Conservation (phyloP, 495 filamentous ascomycete species). For the Penicillium tannophilum region DNA sequence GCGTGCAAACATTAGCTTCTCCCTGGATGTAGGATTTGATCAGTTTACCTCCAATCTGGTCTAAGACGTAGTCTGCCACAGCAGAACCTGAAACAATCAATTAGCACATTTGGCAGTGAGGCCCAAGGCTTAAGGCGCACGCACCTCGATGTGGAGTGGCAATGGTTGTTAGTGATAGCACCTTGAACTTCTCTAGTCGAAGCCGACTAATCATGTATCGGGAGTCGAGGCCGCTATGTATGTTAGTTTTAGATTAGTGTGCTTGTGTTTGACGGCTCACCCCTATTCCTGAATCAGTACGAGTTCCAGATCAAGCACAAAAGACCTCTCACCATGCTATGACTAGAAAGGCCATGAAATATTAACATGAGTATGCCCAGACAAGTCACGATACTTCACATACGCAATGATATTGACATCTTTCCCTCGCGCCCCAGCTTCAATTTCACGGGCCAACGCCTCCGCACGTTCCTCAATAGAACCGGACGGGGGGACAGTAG, state of each 20-base stretch:
- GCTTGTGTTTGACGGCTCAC: slow-evolving; percentile 34
- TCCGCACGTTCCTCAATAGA: slow-evolving; percentile 77
- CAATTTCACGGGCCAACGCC: slow-evolving; percentile 66
- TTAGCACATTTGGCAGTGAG: not conserved
- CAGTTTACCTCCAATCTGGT: slow-evolving; percentile 59
- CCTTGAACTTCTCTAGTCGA: slow-evolving; percentile 68
- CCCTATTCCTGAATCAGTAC: slow-evolving; percentile 36
- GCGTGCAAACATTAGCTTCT: not conserved
- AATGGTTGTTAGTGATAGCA: slow-evolving; percentile 82
- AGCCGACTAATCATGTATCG: slow-evolving; percentile 89
- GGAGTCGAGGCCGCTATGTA: slow-evolving; percentile 76
- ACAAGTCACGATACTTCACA: slow-evolving; percentile 29
- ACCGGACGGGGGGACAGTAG: slow-evolving; percentile 75
- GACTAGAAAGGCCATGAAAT: slow-evolving; percentile 43
- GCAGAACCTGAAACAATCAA: slow-evolving; percentile 55
- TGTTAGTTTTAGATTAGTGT: slow-evolving; percentile 2
- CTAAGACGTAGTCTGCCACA: slow-evolving; percentile 82
- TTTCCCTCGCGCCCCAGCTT: slow-evolving; percentile 64
- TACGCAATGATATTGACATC: slow-evolving; percentile 89
- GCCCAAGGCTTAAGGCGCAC: not conserved
- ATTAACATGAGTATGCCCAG: not conserved
- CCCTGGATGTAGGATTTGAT: not conserved
- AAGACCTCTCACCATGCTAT: slow-evolving; percentile 65
- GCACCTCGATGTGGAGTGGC: slow-evolving; percentile 82
- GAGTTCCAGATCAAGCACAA: not conserved